Evolutionary conservation across 495 filamentous ascomycete genomes (phyloP), one percentile per base, ranked within the genome.

Genomic region (Eremomyces bilateralis): DNA sequence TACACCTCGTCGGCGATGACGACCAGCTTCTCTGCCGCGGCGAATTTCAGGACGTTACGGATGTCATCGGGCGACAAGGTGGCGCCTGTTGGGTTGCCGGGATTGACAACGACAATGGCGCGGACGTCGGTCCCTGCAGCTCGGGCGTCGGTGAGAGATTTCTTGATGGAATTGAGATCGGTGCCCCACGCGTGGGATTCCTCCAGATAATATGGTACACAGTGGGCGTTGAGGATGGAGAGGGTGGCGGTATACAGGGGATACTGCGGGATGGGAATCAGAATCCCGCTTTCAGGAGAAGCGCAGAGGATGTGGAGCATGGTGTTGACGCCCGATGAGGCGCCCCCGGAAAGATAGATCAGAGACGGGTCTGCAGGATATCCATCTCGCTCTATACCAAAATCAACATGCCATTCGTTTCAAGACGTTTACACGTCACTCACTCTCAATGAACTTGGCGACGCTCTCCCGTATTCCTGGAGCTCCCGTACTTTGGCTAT

Each of bases 251-350:
- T 95, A 58, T 97, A 97, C 25, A 97, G 72, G 8, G 88, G 88
- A 52, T 97, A 97, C 56, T 97, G 88, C 4, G 88, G 88, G 41
- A 97, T 95, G 3, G 88, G 88, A 15, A 97, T 76, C 20, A 97
- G 67, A 20, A 97, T 67, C 37, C 88, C 88, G 5, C 79, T 76
- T 15, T 73, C 63, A n/a, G 72, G 71, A 15, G 62, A 60, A 24
- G 76, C 61, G 59, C 83, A 90, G 53, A 97, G 80, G 52, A 90
- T 63, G 57, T 83, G 79, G 31, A 97, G 63, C 39, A 95, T 66
- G 24, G 83, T 91, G 60, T 76, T 88, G 35, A 97, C 88, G 36
- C 88, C 88, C 1, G 82, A 81, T 0, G 85, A 94, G 29, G 88
- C 88, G 45, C 88, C 88, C 11, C 70, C 77, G 29, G 74, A 80